Base-by-base conservation (phyloP, 2,329 filamentous ascomycete genomes). In the Dryadomyces sulphureus region DNA sequence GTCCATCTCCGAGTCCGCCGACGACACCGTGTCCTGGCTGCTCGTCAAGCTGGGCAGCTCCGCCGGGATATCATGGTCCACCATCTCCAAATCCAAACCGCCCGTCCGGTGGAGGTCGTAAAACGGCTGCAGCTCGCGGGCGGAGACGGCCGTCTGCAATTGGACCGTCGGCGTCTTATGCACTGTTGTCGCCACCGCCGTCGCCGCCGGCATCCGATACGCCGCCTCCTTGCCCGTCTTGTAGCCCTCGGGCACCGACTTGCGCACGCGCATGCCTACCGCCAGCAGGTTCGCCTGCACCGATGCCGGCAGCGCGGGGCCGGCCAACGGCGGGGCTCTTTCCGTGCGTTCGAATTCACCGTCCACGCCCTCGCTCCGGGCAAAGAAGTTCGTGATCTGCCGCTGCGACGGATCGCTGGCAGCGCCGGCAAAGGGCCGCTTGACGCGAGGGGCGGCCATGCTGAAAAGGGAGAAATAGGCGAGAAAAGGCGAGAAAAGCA, bases 231-330 rank as follows among this genome's bases (percentile, higher is more conserved):
- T 77, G 46, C 74, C 74, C 2, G 85, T 94, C 67, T 94, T 93
- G 72, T 95, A 95, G 49, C 90, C 90, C 60, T 95, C 89, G 1
- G 87, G 83, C 7, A 96, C 84, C 11, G 84, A 84, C 66, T 96
- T 96, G 59, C 90, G 83, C 43, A 96, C 75, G 21, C 90, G 81
- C 88, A 95, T 95, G 56, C 90, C 90, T 52, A 96, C 90, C 56
- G 75, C 85, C 38, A 95, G 70, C n/a, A 96, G 79, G 51, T 84
- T 84, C 32, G 88, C 73, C 62, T 94, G 86, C 27, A 93, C 71
- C 7, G 69, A 69, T 21, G 71, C 62, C 1, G 85, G 79, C 14
- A 89, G 68, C 4, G 60, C 61, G 38, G 58, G 54, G 16, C 60
- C 46, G 19, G 49, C 36, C 40, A n/a, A n/a, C n/a, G n/a, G n/a